These are phyloP conservation scores for Lophiostoma macrostomum DNA, from an alignment of 495 filamentous ascomycete species.

Conservation along the genomic window DNA sequence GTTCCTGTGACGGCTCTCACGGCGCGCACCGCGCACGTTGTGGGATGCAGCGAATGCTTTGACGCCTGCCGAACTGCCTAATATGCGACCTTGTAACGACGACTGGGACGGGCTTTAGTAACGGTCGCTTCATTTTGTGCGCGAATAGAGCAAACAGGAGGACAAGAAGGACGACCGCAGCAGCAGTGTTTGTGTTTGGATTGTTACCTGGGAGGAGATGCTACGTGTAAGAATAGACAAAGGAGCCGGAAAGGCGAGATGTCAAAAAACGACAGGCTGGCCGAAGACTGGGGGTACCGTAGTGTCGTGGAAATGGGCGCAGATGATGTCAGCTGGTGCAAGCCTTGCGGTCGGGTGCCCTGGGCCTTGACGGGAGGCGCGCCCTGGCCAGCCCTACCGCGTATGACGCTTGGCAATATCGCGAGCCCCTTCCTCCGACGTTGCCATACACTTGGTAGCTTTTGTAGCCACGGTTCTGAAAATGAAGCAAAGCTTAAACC, in stretches of 20 bases:
- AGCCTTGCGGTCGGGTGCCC: not conserved
- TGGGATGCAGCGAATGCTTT: conserved; percentile 10
- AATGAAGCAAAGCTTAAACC: too few species aligned
- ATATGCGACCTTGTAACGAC: conserved; percentile 5
- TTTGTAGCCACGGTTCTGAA: too few species aligned
- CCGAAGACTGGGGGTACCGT: too few species aligned
- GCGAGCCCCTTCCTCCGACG: too few species aligned
- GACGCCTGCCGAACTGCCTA: conserved; percentile 8
- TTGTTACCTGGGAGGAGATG: too few species aligned
- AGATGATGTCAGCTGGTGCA: conserved; percentile 6
- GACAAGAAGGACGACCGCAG: not conserved
- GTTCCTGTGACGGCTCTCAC: conserved; percentile 29
- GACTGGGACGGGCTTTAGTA: not conserved
- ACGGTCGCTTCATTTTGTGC: conserved; percentile 4
- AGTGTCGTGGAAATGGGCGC: not conserved
- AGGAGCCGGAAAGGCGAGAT: too few species aligned
- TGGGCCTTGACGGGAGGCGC: too few species aligned
- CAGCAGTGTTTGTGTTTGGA: not conserved
- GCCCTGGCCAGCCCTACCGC: too few species aligned
- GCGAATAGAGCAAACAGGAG: not conserved
- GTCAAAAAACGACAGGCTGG: too few species aligned
- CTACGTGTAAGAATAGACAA: too few species aligned
- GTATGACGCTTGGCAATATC: too few species aligned
- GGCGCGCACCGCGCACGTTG: conserved; percentile 31
- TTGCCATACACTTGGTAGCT: too few species aligned